Evolutionary conservation across 176 grass and related monocot genomes (phyloP).

Genomic region (Triticum turgidum): DNA sequence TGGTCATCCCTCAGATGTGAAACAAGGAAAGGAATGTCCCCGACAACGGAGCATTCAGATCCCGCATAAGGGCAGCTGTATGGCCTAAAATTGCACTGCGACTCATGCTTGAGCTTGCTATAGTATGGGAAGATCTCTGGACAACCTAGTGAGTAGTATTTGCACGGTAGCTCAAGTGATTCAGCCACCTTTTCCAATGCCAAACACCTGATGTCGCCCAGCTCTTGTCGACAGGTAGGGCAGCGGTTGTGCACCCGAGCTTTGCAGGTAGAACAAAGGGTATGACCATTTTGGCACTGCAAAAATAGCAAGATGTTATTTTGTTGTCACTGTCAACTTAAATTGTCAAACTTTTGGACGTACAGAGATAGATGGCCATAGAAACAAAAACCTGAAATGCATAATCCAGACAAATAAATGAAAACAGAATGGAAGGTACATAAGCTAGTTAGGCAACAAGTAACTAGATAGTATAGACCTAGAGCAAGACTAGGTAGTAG

Average conservation of each 20-base stretch:
- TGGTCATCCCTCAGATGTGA: slow-evolving; percentile 42
- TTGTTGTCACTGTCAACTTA: background rate
- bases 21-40: slow-evolving; percentile 39
- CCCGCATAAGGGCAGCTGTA: slow-evolving; percentile 30
- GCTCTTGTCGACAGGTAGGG: slow-evolving; percentile 37
- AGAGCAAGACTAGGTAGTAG: background rate
- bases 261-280: slow-evolving; percentile 39
- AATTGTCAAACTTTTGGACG: background rate
- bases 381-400: background rate
- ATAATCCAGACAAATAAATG: background rate
- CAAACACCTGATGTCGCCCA: slow-evolving; percentile 36
- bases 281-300: slow-evolving; percentile 44
- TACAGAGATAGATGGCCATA: background rate
- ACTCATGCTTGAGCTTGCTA: slow-evolving; percentile 47
- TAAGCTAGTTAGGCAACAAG: background rate
- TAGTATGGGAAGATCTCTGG: slow-evolving; percentile 45
- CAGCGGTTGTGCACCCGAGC: slow-evolving; percentile 39
- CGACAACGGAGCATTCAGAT: slow-evolving; percentile 28
- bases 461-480: background rate
- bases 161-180: slow-evolving; percentile 34
- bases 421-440: background rate
- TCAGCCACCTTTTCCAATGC: slow-evolving; percentile 41
- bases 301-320: background rate
- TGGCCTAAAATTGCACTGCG: slow-evolving; percentile 39
- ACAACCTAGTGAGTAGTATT: slow-evolving; percentile 34